Evolutionary conservation across 2,329 filamentous ascomycete species (phyloP), one percentile per base, ranked within the genome.

Genomic region (Colletotrichum endophyticum): DNA sequence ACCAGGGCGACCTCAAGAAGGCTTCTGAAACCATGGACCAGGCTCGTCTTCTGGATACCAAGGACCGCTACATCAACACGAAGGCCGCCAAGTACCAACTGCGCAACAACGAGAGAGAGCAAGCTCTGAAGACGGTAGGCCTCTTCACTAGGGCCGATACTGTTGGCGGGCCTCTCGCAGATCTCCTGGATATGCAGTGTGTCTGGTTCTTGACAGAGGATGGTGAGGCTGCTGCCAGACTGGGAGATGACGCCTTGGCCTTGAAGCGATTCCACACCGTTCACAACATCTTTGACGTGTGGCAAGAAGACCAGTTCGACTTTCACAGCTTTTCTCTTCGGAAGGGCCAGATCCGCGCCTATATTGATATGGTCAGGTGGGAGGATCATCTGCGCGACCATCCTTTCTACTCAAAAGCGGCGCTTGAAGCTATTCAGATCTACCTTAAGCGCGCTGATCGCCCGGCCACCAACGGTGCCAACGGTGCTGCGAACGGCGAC

Each of bases 261-360:
- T 89, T 99, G 70, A 99, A 99, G 88, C 93, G 98, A 66, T 96
- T 98, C 85, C 95, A 96, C 79, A 90, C 95, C 27, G 92, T 99
- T 73, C 94, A 94, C 84, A 95, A 95, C 85, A 98, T 99, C 79
- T 99, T 99, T 81, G 96, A 99, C 79, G 93, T 95, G 25, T 99
- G 97, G 97, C 94, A 98, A 83, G 98, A 99, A 84, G 97, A 99
- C 81, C 97, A 99, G 82, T 98, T 99, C 81, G 97, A 99, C 84
- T 99, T 99, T 88, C 98, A 99, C 89, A 95, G 93, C 84, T 99
- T 99, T 86, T 98, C 96, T 25, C 88, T 99, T n/a, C 91, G 97
- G 25, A 99, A 99, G 85, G 98, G 98, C 16, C 96, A 98, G 89
- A 95, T 99, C 77, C 91, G 96, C 73, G 95, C 97, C 2, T 99